Conservation (phyloP, 805 yeast species). For the Saccharomyces paradoxus region DNA sequence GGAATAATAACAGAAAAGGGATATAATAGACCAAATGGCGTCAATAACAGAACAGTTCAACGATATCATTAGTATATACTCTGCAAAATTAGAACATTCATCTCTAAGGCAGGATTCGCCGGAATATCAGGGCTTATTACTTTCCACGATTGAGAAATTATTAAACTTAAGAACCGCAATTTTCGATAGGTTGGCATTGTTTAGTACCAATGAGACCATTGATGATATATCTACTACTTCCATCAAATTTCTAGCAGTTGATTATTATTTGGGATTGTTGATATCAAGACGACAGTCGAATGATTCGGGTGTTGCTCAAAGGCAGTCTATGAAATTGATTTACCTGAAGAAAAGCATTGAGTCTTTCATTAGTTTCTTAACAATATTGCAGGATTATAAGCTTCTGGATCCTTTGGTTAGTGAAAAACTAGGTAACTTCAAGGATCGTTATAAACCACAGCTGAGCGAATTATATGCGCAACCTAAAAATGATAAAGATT, state of each 20-base stretch:
- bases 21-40: conserved; percentile 5
- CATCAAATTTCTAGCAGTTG: conserved; percentile 50
- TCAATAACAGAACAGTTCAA: conserved; percentile 17
- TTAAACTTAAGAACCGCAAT: conserved; percentile 38
- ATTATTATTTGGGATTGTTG: conserved; percentile 47
- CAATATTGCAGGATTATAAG: conserved; percentile 38
- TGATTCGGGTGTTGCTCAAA: conserved; percentile 7
- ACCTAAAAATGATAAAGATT: conserved; percentile 14
- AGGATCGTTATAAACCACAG: conserved; percentile 35
- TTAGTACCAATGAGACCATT: conserved; percentile 62
- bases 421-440: conserved; percentile 35
- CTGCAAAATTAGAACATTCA: conserved; percentile 14
- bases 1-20: neutral
- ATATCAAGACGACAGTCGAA: conserved; percentile 24
- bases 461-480: conserved; percentile 23
- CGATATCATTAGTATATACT: conserved; percentile 12
- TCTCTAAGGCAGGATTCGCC: conserved; percentile 35
- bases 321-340: conserved; percentile 26
- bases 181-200: conserved; percentile 42
- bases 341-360: conserved; percentile 38
- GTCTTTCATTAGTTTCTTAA: conserved; percentile 39
- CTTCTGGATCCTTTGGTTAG: conserved; percentile 35
- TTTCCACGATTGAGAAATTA: conserved; percentile 34
- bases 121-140: conserved; percentile 35
- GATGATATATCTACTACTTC: conserved; percentile 63